Conservation (phyloP, 2,329 filamentous ascomycete species). For the Penicillium sp. region DNA sequence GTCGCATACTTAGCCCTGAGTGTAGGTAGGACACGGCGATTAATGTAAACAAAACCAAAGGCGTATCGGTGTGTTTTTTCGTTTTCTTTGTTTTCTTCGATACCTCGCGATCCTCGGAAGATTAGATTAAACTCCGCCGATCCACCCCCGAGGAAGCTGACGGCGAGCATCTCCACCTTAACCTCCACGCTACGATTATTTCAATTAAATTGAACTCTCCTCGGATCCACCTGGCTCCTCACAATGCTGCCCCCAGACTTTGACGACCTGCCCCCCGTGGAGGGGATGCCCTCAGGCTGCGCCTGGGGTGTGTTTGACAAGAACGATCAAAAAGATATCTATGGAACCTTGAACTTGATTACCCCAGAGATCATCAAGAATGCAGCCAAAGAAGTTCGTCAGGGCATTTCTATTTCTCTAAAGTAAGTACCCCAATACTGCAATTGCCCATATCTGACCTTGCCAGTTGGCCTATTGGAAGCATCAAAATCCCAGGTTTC, state of each 20-base stretch:
- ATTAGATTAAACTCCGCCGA: background rate
- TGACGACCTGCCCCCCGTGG: slow-evolving; percentile 43
- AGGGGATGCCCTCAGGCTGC: slow-evolving; percentile 45
- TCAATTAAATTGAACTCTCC: background rate
- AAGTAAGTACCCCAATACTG: slow-evolving; percentile 34
- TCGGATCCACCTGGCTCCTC: background rate
- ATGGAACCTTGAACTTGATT: slow-evolving; percentile 50
- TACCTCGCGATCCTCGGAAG: background rate
- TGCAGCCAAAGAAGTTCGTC: slow-evolving; percentile 45
- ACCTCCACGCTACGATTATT: too few relatives aligned
- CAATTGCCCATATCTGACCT: background rate
- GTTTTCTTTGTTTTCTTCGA: background rate
- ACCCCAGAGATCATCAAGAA: slow-evolving; percentile 46
- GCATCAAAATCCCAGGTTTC: slow-evolving; percentile 41
- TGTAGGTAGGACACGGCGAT: background rate
- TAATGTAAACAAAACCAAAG: background rate
- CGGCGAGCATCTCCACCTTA: background rate
- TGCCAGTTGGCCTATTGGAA: slow-evolving; percentile 25
- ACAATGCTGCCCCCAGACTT: slow-evolving; percentile 33
- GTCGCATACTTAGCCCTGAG: too few relatives aligned
- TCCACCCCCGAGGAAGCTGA: slow-evolving; percentile 6
- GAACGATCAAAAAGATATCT: slow-evolving; percentile 47
- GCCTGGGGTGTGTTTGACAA: slow-evolving; percentile 46
- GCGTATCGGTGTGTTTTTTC: background rate
- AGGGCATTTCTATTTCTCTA: slow-evolving; percentile 45